Evolutionary conservation across 129 eudicot species (phyloP), one percentile per base, ranked within the genome.

Genomic region (Flaveria brownii): DNA sequence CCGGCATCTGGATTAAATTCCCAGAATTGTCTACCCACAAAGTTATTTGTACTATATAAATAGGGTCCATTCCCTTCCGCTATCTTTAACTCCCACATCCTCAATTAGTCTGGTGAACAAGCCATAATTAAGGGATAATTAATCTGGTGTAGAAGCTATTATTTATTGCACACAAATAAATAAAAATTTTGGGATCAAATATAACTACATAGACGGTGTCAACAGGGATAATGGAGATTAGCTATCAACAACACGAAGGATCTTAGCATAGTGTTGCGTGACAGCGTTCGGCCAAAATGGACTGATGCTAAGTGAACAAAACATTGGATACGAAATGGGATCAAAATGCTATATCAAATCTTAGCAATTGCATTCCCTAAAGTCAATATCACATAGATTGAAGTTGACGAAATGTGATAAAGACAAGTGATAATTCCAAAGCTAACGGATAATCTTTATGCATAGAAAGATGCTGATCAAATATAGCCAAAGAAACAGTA

Each of bases 11-110:
- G 86, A 64, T 85, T 88, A 46, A 69, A 90, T 68, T 87, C 96
- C 96, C 96, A 90, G 26, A 84, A 85, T 43, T 90, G 96, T 67
- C 92, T 83, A 30, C 96, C 92, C 14, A 87, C 92, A 60, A 83
- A 90, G 46, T 90, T 87, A 81, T 90, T 90, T 15, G 96, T 87
- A 82, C 92, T 90, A 76, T 87, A 90, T 72, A 87, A 76, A 68
- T 90, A 85, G 1, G 92, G 92, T 6, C 86, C 88, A 7, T 79
- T 47, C 9, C 96, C 92, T 80, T 80, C 74, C 0, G 83, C 78
- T 80, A 90, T 71, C 88, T 90, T 87, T 10, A 90, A 80, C 80
- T 78, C 85, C 96, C 96, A 90, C 96, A 90, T 86, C 75, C 52
- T 73, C 79, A n/a, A n/a, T 55, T 42, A 16, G 2, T 68, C 6